Percentiles rank a stretch among this genome's conserved stretches.
phyloP scores from a whole-genome alignment of 2,329 filamentous ascomycete genomes.

The Penicillium sp. region DNA sequence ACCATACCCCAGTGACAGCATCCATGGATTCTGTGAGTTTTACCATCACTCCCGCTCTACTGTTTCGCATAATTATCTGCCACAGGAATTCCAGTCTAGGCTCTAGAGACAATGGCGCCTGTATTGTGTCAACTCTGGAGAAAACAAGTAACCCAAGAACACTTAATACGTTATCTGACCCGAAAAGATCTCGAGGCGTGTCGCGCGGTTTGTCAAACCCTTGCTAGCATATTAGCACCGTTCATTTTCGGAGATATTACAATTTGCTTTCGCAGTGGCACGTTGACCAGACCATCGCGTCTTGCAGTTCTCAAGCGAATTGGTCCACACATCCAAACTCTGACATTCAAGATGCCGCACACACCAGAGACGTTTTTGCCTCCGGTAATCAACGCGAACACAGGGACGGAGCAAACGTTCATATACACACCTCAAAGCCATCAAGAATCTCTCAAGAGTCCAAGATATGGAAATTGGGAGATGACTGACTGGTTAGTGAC shows the following conservation, averaged over 20 bases:
- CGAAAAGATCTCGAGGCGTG: constrained; percentile 39
- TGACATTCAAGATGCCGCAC: constrained; percentile 79
- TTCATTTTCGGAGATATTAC: constrained; percentile 49
- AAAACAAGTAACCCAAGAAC: constrained; percentile 38
- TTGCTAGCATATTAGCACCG: constrained; percentile 37
- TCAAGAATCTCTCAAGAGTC: constrained; percentile 45
- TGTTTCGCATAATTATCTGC: no score
- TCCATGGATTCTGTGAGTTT: no score
- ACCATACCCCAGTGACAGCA: no score
- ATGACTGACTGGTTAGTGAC: constrained; percentile 80
- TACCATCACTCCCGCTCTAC: no score
- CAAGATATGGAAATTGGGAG: constrained; percentile 79
- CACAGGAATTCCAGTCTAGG: no score
- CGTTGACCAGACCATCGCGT: constrained; percentile 74
- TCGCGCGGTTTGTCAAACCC: constrained; percentile 42
- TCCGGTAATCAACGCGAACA: constrained; percentile 77
- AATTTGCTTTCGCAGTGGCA: constrained; percentile 60
- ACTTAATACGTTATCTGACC: constrained; percentile 36
- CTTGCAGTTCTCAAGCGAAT: constrained; percentile 76
- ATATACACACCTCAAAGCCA: constrained; percentile 75
- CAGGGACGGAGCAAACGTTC: constrained; percentile 78
- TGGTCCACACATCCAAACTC: constrained; percentile 75
- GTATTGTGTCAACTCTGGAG: constrained; percentile 43
- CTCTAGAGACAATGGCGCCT: constrained; percentile 7
- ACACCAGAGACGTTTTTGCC: constrained; percentile 78